Percentiles rank a stretch among this genome's conserved stretches.
These are phyloP conservation scores for Hagleromyces aurorensis DNA, from an alignment of 805 yeast species.

Conservation along the genomic window DNA sequence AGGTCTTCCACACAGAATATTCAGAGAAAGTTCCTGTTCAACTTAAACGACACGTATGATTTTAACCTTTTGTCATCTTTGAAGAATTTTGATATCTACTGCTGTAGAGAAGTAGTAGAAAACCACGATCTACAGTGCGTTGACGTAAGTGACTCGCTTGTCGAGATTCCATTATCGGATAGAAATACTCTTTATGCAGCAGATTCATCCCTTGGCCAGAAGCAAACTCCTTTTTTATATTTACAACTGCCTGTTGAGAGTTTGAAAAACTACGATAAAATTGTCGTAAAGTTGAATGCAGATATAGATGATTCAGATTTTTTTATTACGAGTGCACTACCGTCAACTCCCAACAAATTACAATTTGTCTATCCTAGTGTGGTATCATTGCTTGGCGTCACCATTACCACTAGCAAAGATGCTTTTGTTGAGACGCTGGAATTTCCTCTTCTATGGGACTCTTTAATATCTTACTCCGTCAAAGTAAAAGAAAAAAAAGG, in stretches of 20 bases:
- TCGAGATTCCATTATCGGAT: conserved; percentile 55
- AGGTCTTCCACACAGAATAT: too few relatives aligned
- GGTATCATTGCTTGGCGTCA: conserved; percentile 7
- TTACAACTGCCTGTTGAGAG: too few relatives aligned
- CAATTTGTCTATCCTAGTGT: too few relatives aligned
- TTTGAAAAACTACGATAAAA: too few relatives aligned
- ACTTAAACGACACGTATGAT: background rate
- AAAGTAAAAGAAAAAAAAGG: conserved; percentile 10
- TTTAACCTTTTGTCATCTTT: conserved; percentile 13
- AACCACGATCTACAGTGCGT: too few relatives aligned
- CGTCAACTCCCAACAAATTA: too few relatives aligned
- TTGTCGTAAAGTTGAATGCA: too few relatives aligned
- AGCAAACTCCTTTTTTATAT: conserved; percentile 39
- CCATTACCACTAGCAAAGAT: background rate
- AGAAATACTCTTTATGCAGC: conserved; percentile 30
- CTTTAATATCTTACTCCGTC: conserved; percentile 24
- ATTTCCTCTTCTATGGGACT: conserved; percentile 26
- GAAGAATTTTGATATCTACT: conserved; percentile 3
- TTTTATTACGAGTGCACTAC: too few relatives aligned
- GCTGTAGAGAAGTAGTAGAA: conserved; percentile 5
- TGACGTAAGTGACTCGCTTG: too few relatives aligned
- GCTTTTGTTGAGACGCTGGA: conserved; percentile 13
- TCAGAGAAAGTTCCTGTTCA: too few relatives aligned
- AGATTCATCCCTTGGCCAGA: conserved; percentile 53
- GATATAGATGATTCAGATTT: too few relatives aligned